Conservation (phyloP, 2,329 filamentous ascomycete genomes). For the Fusarium coffeatum region DNA sequence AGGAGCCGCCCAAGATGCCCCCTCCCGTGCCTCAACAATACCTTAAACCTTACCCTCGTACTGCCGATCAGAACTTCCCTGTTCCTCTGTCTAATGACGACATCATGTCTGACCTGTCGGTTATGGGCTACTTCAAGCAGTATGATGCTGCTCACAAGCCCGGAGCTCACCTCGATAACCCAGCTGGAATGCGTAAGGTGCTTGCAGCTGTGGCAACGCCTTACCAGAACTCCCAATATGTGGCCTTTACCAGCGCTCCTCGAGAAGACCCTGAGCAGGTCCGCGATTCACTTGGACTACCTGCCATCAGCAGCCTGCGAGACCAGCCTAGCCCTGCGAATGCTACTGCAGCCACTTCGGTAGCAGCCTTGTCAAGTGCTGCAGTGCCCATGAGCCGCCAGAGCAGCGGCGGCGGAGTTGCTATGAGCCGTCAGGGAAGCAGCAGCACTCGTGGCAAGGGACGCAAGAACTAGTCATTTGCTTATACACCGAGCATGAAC, state of each 20-base stretch:
- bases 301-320: conserved; percentile 56
- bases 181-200: conserved; percentile 65
- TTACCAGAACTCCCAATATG: conserved; percentile 60
- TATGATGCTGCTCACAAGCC: conserved; percentile 65
- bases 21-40: conserved; percentile 68
- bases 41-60: conserved; percentile 66
- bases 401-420: conserved; percentile 65
- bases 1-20: conserved; percentile 68
- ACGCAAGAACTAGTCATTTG: conserved; percentile 49
- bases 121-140: conserved; percentile 69
- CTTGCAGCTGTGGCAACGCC: conserved; percentile 66
- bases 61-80: conserved; percentile 67
- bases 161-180: conserved; percentile 66
- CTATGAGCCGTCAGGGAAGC: conserved; percentile 68
- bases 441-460: conserved; percentile 62
- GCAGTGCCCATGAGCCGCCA: conserved; percentile 66
- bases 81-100: conserved; percentile 63
- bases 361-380: conserved; percentile 48
- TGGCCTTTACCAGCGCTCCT: conserved; percentile 60
- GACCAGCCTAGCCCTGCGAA: conserved; percentile 54
- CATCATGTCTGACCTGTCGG: conserved; percentile 64
- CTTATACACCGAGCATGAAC: conserved; percentile 7
- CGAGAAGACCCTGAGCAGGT: conserved; percentile 63
- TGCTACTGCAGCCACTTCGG: conserved; percentile 36
- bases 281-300: conserved; percentile 62